Evolutionary conservation across 2,329 filamentous ascomycete genomes (phyloP).

Genomic region (Nemania sp.): DNA sequence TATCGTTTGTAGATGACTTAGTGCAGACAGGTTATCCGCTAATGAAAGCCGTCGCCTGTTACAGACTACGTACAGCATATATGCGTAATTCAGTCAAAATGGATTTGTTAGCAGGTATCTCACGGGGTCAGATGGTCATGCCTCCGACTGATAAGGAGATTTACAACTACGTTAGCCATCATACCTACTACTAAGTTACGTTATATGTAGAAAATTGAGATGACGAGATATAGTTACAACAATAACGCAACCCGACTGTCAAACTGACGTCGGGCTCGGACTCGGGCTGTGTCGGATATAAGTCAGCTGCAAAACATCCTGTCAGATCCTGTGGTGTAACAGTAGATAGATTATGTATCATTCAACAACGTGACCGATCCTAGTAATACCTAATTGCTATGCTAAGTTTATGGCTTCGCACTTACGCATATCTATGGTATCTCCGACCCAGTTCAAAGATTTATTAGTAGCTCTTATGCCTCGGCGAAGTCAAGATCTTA

Average conservation of each 20-base stretch:
- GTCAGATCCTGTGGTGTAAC: background rate
- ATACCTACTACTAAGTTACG: background rate
- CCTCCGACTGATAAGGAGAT: background rate
- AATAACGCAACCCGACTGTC: background rate
- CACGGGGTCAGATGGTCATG: background rate
- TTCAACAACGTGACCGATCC: background rate
- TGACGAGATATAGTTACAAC: background rate
- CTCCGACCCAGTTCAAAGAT: background rate
- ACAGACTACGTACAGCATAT: no score
- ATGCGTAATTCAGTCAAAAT: no score
- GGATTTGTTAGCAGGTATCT: background rate
- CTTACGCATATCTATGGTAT: background rate
- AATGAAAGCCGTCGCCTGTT: background rate
- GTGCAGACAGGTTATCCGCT: background rate
- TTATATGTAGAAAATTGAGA: background rate
- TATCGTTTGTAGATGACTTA: background rate
- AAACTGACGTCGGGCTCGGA: conserved; percentile 11
- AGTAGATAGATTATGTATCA: background rate
- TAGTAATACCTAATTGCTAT: background rate
- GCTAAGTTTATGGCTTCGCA: no score
- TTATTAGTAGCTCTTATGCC: background rate
- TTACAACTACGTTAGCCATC: no score
- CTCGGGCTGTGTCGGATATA: conserved; percentile 3
- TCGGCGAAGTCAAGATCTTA: background rate
- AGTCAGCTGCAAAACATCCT: background rate